A percentile compares a stretch with the other conserved stretches of the same genome.
Evolutionary conservation across 371 early-diverging fungal species (phyloP).

Genomic region (Rhizomucor pusillus): DNA sequence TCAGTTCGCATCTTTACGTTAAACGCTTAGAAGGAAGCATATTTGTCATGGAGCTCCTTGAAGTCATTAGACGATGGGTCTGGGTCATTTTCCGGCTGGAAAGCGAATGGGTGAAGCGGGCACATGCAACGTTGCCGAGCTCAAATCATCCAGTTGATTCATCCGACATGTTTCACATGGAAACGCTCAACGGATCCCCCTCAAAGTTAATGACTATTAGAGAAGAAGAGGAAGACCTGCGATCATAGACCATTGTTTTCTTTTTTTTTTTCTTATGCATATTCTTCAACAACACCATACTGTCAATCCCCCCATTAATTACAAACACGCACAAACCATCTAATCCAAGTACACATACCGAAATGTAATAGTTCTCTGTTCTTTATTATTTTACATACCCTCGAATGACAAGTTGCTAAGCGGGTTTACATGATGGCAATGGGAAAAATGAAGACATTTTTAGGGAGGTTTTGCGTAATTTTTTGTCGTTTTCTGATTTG

Average conservation of each 20-base stretch:
- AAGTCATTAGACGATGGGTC: constrained; percentile 83
- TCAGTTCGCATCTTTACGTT: constrained; percentile 69
- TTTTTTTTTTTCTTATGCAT: background rate
- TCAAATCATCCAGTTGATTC: background rate
- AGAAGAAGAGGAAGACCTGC: constrained; percentile 11
- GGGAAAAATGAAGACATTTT: background rate
- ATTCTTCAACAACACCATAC: background rate
- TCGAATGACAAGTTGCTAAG: too few species aligned
- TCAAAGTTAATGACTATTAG: constrained; percentile 12
- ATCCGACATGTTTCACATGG: constrained; percentile 3
- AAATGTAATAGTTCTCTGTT: too few species aligned
- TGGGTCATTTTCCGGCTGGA: constrained; percentile 92
- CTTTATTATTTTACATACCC: too few species aligned
- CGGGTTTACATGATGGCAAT: too few species aligned
- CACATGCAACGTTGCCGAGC: constrained; percentile 24
- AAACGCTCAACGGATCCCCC: background rate
- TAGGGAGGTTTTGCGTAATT: background rate
- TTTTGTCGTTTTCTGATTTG: background rate
- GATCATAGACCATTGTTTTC: background rate
- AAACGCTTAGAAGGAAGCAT: constrained; percentile 67
- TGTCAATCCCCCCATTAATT: too few species aligned
- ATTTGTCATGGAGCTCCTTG: constrained; percentile 73
- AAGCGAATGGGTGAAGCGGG: constrained; percentile 67
- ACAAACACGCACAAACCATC: background rate
- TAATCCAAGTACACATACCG: background rate